Percentiles rank a stretch among this genome's conserved stretches.
Evolutionary conservation across 345 rosid genomes (phyloP).

Genomic region (Brassica napus): Da-Ae NC_063434.1:5705501-5706000

Average conservation of each 20-base stretch:
- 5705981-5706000: neutral
- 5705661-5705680: slow-evolving; percentile 60
- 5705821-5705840: neutral
- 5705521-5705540: neutral
- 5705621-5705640: slow-evolving; percentile 69
- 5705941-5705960: slow-evolving; percentile 10
- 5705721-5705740: slow-evolving; percentile 6
- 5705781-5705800: slow-evolving; percentile 13
- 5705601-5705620: slow-evolving; percentile 80
- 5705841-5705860: neutral
- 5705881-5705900: neutral
- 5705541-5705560: neutral
- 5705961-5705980: neutral
- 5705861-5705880: neutral
- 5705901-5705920: slow-evolving; percentile 7
- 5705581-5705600: slow-evolving; percentile 41
- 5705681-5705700: slow-evolving; percentile 67
- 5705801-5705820: neutral
- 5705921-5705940: slow-evolving; percentile 10
- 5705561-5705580: neutral
- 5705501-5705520: slow-evolving; percentile 59
- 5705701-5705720: slow-evolving; percentile 59
- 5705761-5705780: slow-evolving; percentile 12
- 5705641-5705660: slow-evolving; percentile 68
- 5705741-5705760: neutral